Evolutionary conservation across 2,329 filamentous ascomycete genomes (phyloP).

Genomic region (Fusarium begoniae): DNA sequence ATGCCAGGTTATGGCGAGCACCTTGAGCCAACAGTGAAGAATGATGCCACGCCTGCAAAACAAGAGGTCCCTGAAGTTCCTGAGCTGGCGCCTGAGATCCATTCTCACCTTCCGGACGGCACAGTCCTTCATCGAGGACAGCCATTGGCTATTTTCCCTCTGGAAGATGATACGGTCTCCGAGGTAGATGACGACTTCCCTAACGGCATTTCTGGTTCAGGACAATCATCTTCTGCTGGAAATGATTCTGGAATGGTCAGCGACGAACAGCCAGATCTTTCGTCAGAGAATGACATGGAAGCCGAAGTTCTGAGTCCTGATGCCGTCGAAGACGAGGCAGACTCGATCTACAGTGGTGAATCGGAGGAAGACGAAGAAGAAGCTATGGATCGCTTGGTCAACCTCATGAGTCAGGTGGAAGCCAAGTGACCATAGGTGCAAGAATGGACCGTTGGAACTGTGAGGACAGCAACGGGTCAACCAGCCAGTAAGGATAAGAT

Average conservation of each 20-base stretch:
- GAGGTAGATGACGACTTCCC: background rate
- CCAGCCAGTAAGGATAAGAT: background rate
- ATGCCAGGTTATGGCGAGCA: background rate
- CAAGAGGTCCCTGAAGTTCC: background rate
- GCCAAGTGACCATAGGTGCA: background rate
- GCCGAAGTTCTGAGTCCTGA: background rate
- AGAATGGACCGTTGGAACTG: background rate
- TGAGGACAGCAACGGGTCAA: background rate
- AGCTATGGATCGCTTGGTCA: slow-evolving; percentile 35
- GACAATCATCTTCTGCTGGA: background rate
- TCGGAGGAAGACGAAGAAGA: slow-evolving; percentile 21
- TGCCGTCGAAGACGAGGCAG: background rate
- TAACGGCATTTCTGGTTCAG: background rate
- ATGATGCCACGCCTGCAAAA: background rate
- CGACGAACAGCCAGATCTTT: background rate
- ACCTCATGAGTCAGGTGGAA: slow-evolving; percentile 12
- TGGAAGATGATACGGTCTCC: background rate
- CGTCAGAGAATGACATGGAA: background rate
- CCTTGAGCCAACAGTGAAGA: background rate
- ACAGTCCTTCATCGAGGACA: slow-evolving; percentile 32
- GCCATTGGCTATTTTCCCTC: slow-evolving; percentile 26
- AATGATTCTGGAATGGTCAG: background rate
- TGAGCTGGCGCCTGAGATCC: slow-evolving; percentile 3
- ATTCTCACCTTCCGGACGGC: slow-evolving; percentile 30
- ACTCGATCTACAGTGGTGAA: background rate